A percentile compares a stretch with the other conserved stretches of the same genome.
These are phyloP conservation scores for Citeromyces hawaiiensis DNA, from an alignment of 1,139 yeast genomes.

Conservation along the genomic window DNA sequence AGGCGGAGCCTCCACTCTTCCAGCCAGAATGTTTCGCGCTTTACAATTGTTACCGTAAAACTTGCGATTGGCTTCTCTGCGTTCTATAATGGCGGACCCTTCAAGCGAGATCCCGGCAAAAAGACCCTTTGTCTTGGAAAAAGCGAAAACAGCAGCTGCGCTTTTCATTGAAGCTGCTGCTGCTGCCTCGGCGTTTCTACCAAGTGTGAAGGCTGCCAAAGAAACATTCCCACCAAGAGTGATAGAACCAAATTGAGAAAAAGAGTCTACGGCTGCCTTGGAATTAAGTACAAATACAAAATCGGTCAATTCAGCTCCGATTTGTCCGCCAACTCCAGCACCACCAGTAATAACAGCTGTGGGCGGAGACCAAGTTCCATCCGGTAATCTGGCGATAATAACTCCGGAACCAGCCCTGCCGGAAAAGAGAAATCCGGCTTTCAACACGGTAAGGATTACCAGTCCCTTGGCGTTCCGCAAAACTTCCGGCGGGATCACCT, in stretches of 20 bases:
- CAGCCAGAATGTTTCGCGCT: conserved; percentile 71
- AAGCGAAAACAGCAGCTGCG: conserved; percentile 86
- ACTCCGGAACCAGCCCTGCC: conserved; percentile 98
- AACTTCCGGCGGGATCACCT: conserved; percentile 82
- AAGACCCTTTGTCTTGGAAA: conserved; percentile 91
- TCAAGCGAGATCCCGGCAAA: conserved; percentile 96
- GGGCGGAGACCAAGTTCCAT: conserved; percentile 98
- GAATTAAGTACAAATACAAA: conserved; percentile 87
- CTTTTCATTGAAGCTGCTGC: conserved; percentile 85
- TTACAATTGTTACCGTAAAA: conserved; percentile 84
- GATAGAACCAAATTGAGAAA: conserved; percentile 88
- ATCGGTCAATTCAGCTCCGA: conserved; percentile 94
- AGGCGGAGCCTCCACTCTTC: conserved; percentile 85
- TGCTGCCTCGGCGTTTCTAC: conserved; percentile 96
- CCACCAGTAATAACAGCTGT: conserved; percentile 94
- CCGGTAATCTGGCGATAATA: conserved; percentile 85
- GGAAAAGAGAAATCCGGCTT: conserved; percentile 91
- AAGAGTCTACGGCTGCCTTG: conserved; percentile 80
- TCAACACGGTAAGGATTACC: conserved; percentile 80
- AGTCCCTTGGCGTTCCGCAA: conserved; percentile 86
- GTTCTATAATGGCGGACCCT: conserved; percentile 88
- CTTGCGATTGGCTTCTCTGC: conserved; percentile 93
- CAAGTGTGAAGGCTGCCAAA: conserved; percentile 97
- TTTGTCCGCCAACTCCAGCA: conserved; percentile 97
- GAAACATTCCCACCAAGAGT: conserved; percentile 94